A percentile compares a stretch with the other conserved stretches of the same genome.
Conservation (phyloP, 2,329 filamentous ascomycete species). For the Amauroascus verrucosus region DNA sequence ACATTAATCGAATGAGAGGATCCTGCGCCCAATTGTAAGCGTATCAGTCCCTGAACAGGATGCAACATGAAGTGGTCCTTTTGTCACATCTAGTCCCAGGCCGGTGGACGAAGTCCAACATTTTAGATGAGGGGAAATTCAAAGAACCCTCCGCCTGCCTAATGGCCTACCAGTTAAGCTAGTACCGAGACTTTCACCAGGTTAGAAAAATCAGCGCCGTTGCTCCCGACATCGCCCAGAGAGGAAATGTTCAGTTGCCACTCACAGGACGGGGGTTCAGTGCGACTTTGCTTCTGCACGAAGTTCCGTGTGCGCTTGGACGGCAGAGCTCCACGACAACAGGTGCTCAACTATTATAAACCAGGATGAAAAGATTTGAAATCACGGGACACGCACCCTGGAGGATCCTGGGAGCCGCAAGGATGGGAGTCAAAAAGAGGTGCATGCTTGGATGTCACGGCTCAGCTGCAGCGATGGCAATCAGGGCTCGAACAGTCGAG, state of each 20-base stretch:
- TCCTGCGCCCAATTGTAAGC: neutral
- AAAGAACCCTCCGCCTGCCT: neutral
- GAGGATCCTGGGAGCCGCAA: neutral
- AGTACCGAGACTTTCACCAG: neutral
- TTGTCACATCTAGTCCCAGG: neutral
- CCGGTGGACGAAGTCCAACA: too few species aligned
- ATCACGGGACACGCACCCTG: neutral
- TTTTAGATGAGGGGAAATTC: neutral
- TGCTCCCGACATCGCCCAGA: neutral
- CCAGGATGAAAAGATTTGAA: neutral
- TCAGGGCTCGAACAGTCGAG: neutral
- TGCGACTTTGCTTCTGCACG: constrained; percentile 4
- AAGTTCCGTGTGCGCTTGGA: neutral
- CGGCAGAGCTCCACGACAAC: neutral
- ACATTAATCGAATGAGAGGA: neutral
- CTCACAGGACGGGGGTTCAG: neutral
- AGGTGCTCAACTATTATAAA: neutral
- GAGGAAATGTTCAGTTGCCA: neutral
- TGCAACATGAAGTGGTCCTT: neutral
- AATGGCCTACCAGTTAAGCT: neutral
- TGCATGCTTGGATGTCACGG: neutral
- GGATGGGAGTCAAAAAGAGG: neutral
- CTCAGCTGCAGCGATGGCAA: neutral
- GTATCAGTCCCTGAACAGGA: neutral
- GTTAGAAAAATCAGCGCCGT: neutral